Evolutionary conservation across 805 yeast species (phyloP).

Genomic region (Kluyveromyces starmeri): DNA sequence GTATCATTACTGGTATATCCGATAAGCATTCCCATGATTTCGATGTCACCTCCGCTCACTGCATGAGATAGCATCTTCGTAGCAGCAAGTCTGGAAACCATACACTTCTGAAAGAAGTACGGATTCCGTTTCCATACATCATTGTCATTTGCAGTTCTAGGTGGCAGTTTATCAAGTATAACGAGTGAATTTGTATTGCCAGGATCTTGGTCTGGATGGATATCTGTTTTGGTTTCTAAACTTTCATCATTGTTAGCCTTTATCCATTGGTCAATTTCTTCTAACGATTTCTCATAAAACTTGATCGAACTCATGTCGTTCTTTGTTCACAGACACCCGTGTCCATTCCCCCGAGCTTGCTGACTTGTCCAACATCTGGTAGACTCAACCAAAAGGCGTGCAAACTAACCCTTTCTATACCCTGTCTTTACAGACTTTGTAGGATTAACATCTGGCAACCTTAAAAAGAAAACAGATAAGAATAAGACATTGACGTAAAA

Average conservation of each 20-base stretch:
- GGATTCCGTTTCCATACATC: conserved; percentile 7
- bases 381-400: too few species aligned
- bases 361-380: too few species aligned
- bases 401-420: too few species aligned
- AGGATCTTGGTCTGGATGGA: background rate
- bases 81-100: conserved; percentile 60
- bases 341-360: too few species aligned
- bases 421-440: too few species aligned
- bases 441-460: too few species aligned
- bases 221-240: background rate
- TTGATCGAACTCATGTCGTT: background rate
- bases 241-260: background rate
- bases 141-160: background rate
- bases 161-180: background rate
- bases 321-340: too few species aligned
- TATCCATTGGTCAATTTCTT: conserved; percentile 2
- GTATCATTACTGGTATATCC: conserved; percentile 55
- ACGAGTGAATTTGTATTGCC: background rate
- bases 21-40: conserved; percentile 91
- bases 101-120: conserved; percentile 14
- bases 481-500: too few species aligned
- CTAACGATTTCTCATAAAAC: conserved; percentile 1
- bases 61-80: conserved; percentile 76
- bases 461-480: too few species aligned
- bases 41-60: conserved; percentile 74